Conservation (phyloP, 768 basidiomycete genomes). For the Boletales sp. region DNA sequence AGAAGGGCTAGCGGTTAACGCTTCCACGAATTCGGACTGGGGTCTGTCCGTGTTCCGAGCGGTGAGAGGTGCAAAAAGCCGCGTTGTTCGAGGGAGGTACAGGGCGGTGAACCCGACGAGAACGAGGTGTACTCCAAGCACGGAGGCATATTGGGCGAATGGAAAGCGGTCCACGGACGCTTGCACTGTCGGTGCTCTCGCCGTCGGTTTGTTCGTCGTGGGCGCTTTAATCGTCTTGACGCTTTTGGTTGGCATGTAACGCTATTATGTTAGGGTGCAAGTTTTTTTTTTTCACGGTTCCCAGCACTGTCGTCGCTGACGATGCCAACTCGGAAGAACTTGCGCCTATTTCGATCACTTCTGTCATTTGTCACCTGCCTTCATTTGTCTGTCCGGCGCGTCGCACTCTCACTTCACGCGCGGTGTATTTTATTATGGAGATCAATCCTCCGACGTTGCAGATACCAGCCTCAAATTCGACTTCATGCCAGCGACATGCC, state of each 20-base stretch:
- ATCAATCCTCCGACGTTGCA: background rate
- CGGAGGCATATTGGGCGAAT: constrained; percentile 57
- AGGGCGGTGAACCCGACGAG: constrained; percentile 65
- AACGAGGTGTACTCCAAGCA: constrained; percentile 63
- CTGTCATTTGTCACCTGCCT: constrained; percentile 4
- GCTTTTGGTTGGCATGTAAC: constrained; percentile 1
- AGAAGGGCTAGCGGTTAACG: constrained; percentile 58
- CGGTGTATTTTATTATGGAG: constrained; percentile 4
- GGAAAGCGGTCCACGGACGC: constrained; percentile 36
- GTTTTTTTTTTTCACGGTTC: no score
- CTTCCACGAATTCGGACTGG: constrained; percentile 66
- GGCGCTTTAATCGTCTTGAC: background rate
- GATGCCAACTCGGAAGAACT: background rate
- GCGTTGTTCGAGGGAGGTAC: constrained; percentile 63
- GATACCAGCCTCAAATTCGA: background rate
- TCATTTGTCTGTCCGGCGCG: background rate
- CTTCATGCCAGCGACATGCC: background rate
- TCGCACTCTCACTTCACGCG: constrained; percentile 1
- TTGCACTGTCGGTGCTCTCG: background rate
- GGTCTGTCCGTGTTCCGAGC: constrained; percentile 50
- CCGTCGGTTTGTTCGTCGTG: constrained; percentile 1
- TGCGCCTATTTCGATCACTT: background rate
- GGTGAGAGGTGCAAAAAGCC: constrained; percentile 38
- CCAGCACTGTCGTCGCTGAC: background rate
- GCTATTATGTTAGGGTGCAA: no score